Base-by-base conservation (phyloP, 108 stramenopile genomes). In the Aurantiochytrium sp. region DNA sequence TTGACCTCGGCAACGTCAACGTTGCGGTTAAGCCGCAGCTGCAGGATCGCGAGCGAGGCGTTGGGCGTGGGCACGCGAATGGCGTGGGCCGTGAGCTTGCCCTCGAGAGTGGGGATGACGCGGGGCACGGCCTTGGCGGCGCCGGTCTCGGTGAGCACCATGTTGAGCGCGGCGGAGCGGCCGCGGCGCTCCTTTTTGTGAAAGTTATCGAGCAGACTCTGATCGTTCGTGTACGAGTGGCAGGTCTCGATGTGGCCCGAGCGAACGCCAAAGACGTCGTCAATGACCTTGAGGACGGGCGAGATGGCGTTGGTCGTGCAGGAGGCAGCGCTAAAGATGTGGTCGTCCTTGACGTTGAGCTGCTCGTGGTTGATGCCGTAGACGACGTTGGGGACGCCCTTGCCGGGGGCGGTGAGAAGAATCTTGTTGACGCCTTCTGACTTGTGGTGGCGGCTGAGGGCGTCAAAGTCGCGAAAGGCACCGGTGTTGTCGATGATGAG, bases 251-350 rank as follows among this genome's bases (percentile, higher is more conserved):
- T 60, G 87, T 88, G 90, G 29, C 90, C 90, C 5, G 58, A 69
- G 58, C 49, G 69, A 10, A 90, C 25, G 53, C 90, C 90, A 23
- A 59, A 90, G 23, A n/a, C 44, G 3, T 90, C 87, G 21, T 90
- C 42, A 8, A 90, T 43, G 19, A 90, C 87, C 87, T 87, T 90
- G 42, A 88, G 87, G 5, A 87, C 47, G 21, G 90, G 90, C 51
- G 72, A 72, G 64, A 90, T 88, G 90, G 87, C 87, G 90, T 90
- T 90, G 59, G 90, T 90, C 5, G 90, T 90, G 71, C 90, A 90
- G 1, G 60, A 64, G 6, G 90, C 90, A 60, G 87, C 88, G 87
- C 43, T 44, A 16, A 83, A 47, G 49, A 73, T 59, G 42, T 21
- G 14, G 55, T 60, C 23, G n/a, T 88, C 43, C 47, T 90, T 18